A percentile compares a stretch with the other conserved stretches of the same genome.
Conservation (phyloP, 176 grass and related monocot species). For the Aechmea fasciata region DNA sequence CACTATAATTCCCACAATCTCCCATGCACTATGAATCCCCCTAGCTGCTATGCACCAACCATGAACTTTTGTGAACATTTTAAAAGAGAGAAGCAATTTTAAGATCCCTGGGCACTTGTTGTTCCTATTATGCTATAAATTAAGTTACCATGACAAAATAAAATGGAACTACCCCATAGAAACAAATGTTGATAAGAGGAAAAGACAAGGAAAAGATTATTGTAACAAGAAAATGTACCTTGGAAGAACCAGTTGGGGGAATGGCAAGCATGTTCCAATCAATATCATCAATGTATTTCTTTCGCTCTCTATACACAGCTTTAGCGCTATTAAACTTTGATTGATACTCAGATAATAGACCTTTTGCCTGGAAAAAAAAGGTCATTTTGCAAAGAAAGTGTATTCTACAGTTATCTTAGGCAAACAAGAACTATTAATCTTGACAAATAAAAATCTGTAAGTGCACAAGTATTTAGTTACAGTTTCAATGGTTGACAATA, state of each 20-base stretch:
- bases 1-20: no score
- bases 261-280: constrained; percentile 86
- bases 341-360: constrained; percentile 90
- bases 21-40: no score
- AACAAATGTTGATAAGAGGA: neutral
- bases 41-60: no score
- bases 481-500: no score
- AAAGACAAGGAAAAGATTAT: neutral
- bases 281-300: constrained; percentile 91
- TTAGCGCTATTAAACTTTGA: constrained; percentile 96
- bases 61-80: no score
- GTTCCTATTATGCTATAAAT: no score
- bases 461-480: no score
- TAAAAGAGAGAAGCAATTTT: no score
- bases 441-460: no score
- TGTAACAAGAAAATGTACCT: constrained; percentile 35
- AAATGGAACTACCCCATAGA: neutral
- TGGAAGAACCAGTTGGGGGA: constrained; percentile 70
- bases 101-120: no score
- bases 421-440: neutral
- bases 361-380: constrained; percentile 64
- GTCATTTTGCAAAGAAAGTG: neutral
- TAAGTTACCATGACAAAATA: neutral
- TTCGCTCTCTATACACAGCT: constrained; percentile 92
- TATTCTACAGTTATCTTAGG: neutral